Percentiles rank a stretch among this genome's conserved stretches.
These are phyloP conservation scores for Epipyxis sp. DNA, from an alignment of 108 stramenopile species.

Conservation along the genomic window DNA sequence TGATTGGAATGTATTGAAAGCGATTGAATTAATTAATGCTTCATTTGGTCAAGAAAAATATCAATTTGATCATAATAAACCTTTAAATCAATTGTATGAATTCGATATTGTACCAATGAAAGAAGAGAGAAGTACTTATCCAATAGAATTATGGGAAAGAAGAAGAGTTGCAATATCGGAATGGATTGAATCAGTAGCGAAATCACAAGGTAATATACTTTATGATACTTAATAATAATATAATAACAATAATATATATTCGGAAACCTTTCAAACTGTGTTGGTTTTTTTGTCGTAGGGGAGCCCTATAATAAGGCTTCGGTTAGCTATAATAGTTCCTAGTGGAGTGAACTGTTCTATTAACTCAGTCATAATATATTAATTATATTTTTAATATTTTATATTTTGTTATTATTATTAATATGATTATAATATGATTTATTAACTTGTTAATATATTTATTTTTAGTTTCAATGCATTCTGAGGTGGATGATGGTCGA, in stretches of 20 bases:
- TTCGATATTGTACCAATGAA: no score
- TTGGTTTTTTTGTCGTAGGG: no score
- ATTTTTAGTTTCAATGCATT: not conserved
- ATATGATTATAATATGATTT: not conserved
- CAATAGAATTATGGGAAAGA: not conserved
- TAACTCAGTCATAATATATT: not conserved
- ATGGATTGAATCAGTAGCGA: not conserved
- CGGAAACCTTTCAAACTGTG: no score
- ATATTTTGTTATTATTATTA: not conserved
- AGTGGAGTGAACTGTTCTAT: no score
- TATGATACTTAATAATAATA: no score
- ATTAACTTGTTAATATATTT: constrained; percentile 1
- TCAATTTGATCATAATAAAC: not conserved
- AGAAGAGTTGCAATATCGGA: not conserved
- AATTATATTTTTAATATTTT: not conserved
- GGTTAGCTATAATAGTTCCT: no score
- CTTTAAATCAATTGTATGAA: not conserved
- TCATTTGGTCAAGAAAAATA: not conserved
- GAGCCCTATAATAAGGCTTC: no score
- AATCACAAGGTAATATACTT: no score
- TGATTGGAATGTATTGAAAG: not conserved
- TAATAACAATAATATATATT: no score
- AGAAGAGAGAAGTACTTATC: not conserved
- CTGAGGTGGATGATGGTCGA: not conserved
- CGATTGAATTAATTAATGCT: not conserved